Evolutionary conservation across 495 filamentous ascomycete genomes (phyloP).

Genomic region (Trichocladium uniseriatum): DNA sequence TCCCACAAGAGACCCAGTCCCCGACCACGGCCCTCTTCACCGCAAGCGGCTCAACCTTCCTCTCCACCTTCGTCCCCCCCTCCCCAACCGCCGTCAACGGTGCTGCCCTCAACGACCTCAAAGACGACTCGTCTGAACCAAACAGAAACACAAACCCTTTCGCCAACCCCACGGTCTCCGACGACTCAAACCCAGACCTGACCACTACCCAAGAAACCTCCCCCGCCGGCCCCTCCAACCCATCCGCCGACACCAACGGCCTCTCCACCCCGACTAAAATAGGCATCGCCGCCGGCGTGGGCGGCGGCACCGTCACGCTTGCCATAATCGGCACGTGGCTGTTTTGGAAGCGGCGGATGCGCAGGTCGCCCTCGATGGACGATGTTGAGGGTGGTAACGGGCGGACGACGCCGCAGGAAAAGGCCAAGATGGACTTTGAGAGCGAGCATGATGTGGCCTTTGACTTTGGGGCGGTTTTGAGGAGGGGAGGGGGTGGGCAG

Average conservation of each 20-base stretch:
- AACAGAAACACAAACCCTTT: conserved; percentile 1
- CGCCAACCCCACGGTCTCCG: not conserved
- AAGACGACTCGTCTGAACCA: not conserved
- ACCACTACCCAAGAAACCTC: not conserved
- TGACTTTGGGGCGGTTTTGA: conserved; percentile 19
- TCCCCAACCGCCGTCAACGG: conserved; percentile 2
- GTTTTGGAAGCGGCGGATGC: conserved; percentile 18
- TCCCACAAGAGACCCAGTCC: not conserved
- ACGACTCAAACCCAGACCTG: not conserved
- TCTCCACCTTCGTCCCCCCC: conserved; percentile 15
- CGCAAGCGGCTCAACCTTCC: conserved; percentile 10
- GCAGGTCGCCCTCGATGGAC: not conserved
- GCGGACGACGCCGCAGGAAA: conserved; percentile 7
- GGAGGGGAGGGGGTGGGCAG: not conserved
- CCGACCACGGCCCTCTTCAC: conserved; percentile 1
- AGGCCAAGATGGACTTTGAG: conserved; percentile 21
- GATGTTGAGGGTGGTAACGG: not conserved
- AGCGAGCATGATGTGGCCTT: conserved; percentile 22
- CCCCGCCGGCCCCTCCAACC: not conserved
- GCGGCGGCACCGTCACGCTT: conserved; percentile 6
- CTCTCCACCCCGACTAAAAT: conserved; percentile 16
- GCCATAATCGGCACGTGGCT: not conserved
- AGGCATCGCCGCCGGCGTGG: conserved; percentile 17
- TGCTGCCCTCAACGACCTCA: not conserved
- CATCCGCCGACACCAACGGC: not conserved